Conservation (phyloP, 2,329 filamentous ascomycete species). For the Fonsecaea nubica region DNA sequence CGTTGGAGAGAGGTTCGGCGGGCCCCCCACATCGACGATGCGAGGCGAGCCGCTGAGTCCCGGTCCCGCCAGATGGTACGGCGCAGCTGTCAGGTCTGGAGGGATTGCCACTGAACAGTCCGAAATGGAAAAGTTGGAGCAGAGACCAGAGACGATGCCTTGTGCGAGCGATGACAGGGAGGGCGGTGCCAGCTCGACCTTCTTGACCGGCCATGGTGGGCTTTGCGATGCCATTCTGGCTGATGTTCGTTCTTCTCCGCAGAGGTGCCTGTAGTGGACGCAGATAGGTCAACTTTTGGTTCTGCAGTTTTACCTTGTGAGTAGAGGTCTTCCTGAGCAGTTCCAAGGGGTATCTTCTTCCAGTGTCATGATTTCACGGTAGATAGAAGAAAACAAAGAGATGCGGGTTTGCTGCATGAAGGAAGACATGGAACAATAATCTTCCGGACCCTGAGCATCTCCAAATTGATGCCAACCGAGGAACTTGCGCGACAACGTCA, state of each 20-base stretch:
- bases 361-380: background rate
- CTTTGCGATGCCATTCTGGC: background rate
- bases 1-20: constrained; percentile 49
- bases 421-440: background rate
- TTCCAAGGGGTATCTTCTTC: background rate
- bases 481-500: too few species aligned
- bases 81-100: constrained; percentile 48
- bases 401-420: background rate
- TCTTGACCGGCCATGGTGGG: constrained; percentile 12
- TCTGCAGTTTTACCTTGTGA: too few species aligned
- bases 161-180: constrained; percentile 11
- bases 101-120: constrained; percentile 22
- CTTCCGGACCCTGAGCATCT: background rate
- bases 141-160: constrained; percentile 19
- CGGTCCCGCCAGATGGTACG: constrained; percentile 49
- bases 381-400: background rate
- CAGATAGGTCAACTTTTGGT: background rate
- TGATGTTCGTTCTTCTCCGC: background rate
- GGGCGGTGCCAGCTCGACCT: constrained; percentile 19
- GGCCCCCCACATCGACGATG: constrained; percentile 56
- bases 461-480: too few species aligned
- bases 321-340: background rate
- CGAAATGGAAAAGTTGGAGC: constrained; percentile 22
- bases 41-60: constrained; percentile 51
- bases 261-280: background rate